Percentiles rank a stretch among this genome's conserved stretches.
phyloP scores from a whole-genome alignment of 2,329 filamentous ascomycete genomes.

The Claviceps digitariae region DNA sequence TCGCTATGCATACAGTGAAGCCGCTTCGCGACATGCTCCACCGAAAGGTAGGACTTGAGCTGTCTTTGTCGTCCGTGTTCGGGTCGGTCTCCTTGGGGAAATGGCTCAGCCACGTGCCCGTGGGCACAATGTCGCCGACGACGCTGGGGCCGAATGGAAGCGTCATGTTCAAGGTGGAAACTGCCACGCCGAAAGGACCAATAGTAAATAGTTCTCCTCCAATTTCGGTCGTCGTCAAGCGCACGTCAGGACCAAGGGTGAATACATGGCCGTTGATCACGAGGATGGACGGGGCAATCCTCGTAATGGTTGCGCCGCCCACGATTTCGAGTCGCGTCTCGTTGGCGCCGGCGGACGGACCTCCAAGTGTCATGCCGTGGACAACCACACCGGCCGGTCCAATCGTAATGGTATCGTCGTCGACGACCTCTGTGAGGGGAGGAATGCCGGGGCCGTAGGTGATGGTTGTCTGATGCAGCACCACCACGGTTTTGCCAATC shows the following conservation, averaged over 20 bases:
- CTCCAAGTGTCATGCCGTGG: conserved; percentile 29
- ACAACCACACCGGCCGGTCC: conserved; percentile 30
- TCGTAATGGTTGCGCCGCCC: conserved; percentile 38
- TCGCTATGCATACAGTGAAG: conserved; percentile 22
- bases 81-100: conserved; percentile 16
- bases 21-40: conserved; percentile 10
- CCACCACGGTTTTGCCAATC: conserved; percentile 25
- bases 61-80: conserved; percentile 11
- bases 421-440: conserved; percentile 26
- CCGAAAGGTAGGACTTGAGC: conserved; percentile 4
- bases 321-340: conserved; percentile 32
- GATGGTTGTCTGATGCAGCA: conserved; percentile 29
- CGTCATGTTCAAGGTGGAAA: conserved; percentile 30
- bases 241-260: conserved; percentile 32
- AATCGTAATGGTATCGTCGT: conserved; percentile 37
- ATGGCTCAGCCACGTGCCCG: conserved; percentile 12
- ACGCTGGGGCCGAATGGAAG: conserved; percentile 32
- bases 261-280: conserved; percentile 38
- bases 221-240: conserved; percentile 30
- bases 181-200: conserved; percentile 31
- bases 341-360: conserved; percentile 19
- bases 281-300: conserved; percentile 32
- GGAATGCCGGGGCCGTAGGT: conserved; percentile 28
- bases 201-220: conserved; percentile 38
- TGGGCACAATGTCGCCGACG: conserved; percentile 26